Base-by-base conservation (phyloP, 805 yeast genomes). In the Cyberlindnera maritima region DNA sequence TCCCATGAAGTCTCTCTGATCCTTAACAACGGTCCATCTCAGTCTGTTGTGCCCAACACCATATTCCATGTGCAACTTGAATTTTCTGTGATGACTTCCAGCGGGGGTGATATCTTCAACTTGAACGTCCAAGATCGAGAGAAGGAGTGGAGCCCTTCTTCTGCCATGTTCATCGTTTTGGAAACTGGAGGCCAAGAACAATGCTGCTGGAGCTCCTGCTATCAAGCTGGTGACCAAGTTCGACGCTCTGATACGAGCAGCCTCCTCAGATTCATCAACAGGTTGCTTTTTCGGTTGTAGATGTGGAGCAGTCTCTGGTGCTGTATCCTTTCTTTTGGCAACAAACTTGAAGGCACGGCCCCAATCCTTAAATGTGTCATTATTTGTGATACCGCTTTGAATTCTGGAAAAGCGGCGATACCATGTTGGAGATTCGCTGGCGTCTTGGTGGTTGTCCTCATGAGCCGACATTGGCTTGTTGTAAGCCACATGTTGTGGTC, bases 31-130 rank as follows among this genome's bases (percentile, higher is more conserved):
- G 1, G 83, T 71, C 99, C 99, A 94, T 56, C 79, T 79, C 56
- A 90, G 69, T 44, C 90, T 68, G 46, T 83, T 79, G 6, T 81
- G 78, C 2, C 96, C 96, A 28, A 90, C 79, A 7, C 98, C 99
- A 60, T 94, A 94, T 61, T 91, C 96, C 38, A 94, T 70, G 41
- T 85, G 87, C n/a, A 94, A 69, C 49, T 77, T 72, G 55, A 78
- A 85, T 44, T 72, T 76, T 47, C 66, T 64, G 41, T 69, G 71
- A 12, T 47, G 53, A 33, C 48, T 54, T 14, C 54, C 55, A 4
- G 52, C 43, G 56, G 70, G 32, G 1, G 81, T 70, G 10, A 73
- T 64, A 53, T 80, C 83, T 36, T 76, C 65, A 4, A 94, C 73
- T 36, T 76, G 74, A 36, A 90, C 71, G 6, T 88, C 85, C 20